Base-by-base conservation (phyloP, 208 protist genomes). In the Acanthamoeba healyi region DNA sequence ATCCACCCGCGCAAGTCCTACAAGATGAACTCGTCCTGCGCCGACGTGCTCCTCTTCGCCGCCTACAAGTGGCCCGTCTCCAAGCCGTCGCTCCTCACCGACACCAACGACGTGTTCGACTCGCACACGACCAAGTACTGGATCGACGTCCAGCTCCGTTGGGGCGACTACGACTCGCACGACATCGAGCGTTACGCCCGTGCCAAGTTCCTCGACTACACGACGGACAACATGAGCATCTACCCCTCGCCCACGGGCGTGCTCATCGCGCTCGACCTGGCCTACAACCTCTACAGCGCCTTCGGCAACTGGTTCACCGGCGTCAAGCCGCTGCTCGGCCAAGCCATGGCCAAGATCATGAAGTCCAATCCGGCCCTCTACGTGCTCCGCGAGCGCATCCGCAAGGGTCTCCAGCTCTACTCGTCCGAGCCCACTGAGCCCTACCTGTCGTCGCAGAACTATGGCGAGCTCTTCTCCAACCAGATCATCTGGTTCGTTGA, bases 401-500 rank as follows among this genome's bases (percentile, higher is more conserved):
- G 99, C 95, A 99, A 99, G 95, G 99, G 99, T 86, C 97, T 99
- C 19, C 99, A 99, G 96, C 98, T 99, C 17, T 99, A 99, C 97
- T 99, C 98, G 89, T 99, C 99, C 22, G 99, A 99, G 96, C 99
- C 99, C n/a, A 99, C 99, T 0, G 99, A 99, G 97, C 98, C 99
- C 49, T 99, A 99, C 91, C 96, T 99, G 54, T 98, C 97, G 2
- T 99, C 98, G 49, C 99, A 99, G 87, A 99, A 99, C 96, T 99
- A 99, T 95, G 98, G 98, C 79, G 99, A 99, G 96, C 97, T 99
- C 72, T 99, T 99, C 96, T 98, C 97, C 51, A 99, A 99, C 94
- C 99, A 99, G 97, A 99, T 99, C 58, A 99, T 99, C 67, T 99
- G 99, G 99, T 99, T 99, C 95, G 98, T 99, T 7, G 99, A 99